phyloP scores from a whole-genome alignment of 768 basidiomycete genomes.

The Amanita inopinata region DNA sequence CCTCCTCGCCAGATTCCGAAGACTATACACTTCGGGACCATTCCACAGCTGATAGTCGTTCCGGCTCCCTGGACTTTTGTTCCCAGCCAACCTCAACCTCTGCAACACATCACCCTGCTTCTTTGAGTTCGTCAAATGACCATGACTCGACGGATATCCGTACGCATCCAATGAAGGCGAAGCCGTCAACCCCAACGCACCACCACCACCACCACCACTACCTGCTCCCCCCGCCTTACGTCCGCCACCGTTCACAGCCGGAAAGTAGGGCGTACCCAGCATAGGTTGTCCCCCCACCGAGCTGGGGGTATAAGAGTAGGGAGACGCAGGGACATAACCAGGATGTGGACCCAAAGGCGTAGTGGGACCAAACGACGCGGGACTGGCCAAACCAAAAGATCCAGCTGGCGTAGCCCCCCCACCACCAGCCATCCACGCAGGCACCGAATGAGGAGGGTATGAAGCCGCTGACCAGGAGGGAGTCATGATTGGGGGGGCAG shows the following conservation, averaged over 20 bases:
- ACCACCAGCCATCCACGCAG: neutral
- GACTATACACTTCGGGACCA: constrained; percentile 19
- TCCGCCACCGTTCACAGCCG: neutral
- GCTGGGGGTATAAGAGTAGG: neutral
- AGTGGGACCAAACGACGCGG: constrained; percentile 12
- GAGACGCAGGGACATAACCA: neutral
- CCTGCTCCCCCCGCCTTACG: neutral
- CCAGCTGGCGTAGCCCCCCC: constrained; percentile 7
- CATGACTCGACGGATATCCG: neutral
- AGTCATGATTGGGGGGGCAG: neutral
- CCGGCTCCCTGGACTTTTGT: neutral
- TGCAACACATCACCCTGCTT: constrained; percentile 13
- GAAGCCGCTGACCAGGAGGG: neutral
- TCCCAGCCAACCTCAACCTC: constrained; percentile 14
- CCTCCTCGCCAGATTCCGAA: constrained; percentile 26
- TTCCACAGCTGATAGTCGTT: constrained; percentile 8
- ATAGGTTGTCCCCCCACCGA: constrained; percentile 16
- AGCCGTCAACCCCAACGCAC: constrained; percentile 8
- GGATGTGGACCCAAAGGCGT: constrained; percentile 14
- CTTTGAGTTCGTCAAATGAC: constrained; percentile 10
- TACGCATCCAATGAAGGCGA: constrained; percentile 5
- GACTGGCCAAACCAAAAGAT: constrained; percentile 2
- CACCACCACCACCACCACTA: constrained; percentile 13
- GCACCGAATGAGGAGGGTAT: neutral
- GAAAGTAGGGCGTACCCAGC: constrained; percentile 15